Base-by-base conservation (phyloP, 495 filamentous ascomycete species). In the Hypoxylon lenormandii region DNA sequence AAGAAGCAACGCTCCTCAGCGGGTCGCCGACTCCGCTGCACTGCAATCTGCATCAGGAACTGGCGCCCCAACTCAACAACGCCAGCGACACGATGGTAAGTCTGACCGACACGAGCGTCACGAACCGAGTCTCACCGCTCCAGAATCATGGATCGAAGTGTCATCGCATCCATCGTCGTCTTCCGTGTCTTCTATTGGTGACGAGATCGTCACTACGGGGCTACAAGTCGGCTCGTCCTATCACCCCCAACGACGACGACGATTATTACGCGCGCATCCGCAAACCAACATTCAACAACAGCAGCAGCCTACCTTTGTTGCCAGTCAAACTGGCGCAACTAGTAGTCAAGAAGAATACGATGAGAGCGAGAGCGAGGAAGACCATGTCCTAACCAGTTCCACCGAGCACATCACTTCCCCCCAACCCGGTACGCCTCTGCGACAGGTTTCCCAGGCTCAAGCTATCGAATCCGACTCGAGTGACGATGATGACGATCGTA, bases 141-240 rank as follows among this genome's bases (percentile, higher is more conserved):
- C 86, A 94, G 95, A 97, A 80, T 97, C 94, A 1, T 98, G 95
- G 95, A 88, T 98, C 74, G 95, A 98, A 77, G 88, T 98, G 58
- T 85, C 91, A 46, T 98, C 95, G 1, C 92, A 96, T 60, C 92
- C 94, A 18, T 97, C 94, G 1, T 87, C 86, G 12, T 94, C 94
- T 8, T 96, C 95, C 12, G 81, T 95, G n/a, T 97, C 94, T 11
- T 96, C 92, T 16, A 89, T 90, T 51, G 90, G 85, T 61, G 93
- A 96, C 53, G 93, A 97, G 58, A 91, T 96, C 69, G 90, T 96
- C 53, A 94, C 91, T 12, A 93, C 91, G 7, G 92, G 92, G 12
- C 86, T 97, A 13, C 87, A 88, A 21, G 89, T 97, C 37, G 88
- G 91, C 67, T 84, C 72, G 61, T 70, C 70, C 72, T 74, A 81